Base-by-base conservation (phyloP, 2,329 filamentous ascomycete genomes). In the Aspergillus fumigatus region DNA sequence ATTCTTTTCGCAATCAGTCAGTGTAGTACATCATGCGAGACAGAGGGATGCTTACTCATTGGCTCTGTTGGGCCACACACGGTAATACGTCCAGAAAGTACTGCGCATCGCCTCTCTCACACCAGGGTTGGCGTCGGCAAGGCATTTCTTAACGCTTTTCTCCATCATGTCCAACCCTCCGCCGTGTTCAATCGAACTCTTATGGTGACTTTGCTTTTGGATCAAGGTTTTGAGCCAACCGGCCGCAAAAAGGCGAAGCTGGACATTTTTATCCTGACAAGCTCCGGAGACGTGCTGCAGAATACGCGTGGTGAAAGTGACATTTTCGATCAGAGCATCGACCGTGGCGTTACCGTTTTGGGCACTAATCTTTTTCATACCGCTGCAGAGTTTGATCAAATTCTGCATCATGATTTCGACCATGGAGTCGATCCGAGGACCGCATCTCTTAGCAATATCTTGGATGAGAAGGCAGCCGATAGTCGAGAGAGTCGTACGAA, bases 231-330 rank as follows among this genome's bases (percentile, higher is more conserved):
- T 89, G 29, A 97, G 77, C 94, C 94, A 99, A 7, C 83, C 87
- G 2, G 88, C 81, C 1, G 87, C 88, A 72, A 88, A 96, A 1
- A 84, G 84, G 59, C 94, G 86, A 17, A 92, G 88, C 68, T 94
- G 89, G 2, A 92, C 88, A 68, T 97, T 97, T 78, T 97, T 97
- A 77, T 99, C 93, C 70, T 95, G 88, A 60, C 84, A 88, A 25
- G 93, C 92, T 53, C 79, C 77, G 79, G 86, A 89, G 50, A 97
- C 80, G 67, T 97, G 93, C 71, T 96, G 89, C 80, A 97, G 83
- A 60, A 97, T 81, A 27, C 92, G 88, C 58, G 81, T 79, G 59
- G 83, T 92, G 75, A 93, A 97, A 0, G 92, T 88, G 29, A 88
- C 88, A 64, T 88, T 87, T 60, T 85, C 84, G 61, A 97, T 83